Evolutionary conservation across 176 grass and related monocot genomes (phyloP).

Genomic region (Thinopyrum elongatum): DNA sequence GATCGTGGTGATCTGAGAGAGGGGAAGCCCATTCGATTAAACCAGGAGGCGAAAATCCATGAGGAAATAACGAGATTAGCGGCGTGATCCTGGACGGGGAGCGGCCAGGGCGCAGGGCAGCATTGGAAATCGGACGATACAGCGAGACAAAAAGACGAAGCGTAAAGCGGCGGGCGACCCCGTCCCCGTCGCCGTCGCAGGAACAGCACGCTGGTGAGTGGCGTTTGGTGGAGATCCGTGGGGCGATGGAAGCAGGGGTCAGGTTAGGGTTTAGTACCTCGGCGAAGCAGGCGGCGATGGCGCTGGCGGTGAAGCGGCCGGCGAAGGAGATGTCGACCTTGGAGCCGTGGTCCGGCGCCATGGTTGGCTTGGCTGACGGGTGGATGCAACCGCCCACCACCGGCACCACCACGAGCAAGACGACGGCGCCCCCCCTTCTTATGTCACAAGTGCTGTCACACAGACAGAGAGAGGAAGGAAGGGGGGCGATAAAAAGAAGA

Average conservation of each 20-base stretch:
- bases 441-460: background rate
- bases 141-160: no score
- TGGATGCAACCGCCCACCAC: background rate
- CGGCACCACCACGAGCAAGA: background rate
- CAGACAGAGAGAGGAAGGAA: background rate
- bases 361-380: slow-evolving; percentile 24
- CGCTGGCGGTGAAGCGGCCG: slow-evolving; percentile 86
- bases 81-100: background rate
- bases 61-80: background rate
- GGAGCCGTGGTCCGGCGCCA: slow-evolving; percentile 47
- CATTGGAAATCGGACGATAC: background rate
- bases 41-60: background rate
- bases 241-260: background rate
- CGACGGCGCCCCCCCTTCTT: background rate
- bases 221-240: background rate
- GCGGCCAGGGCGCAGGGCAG: background rate
- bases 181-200: background rate
- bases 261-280: slow-evolving; percentile 41
- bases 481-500: background rate
- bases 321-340: slow-evolving; percentile 83
- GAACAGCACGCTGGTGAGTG: background rate
- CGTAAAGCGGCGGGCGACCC: background rate
- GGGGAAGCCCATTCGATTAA: background rate
- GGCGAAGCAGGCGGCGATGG: slow-evolving; percentile 95
- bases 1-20: slow-evolving; percentile 65